Base-by-base conservation (phyloP, 495 filamentous ascomycete species). In the Beverwykella pulmonaria region DNA sequence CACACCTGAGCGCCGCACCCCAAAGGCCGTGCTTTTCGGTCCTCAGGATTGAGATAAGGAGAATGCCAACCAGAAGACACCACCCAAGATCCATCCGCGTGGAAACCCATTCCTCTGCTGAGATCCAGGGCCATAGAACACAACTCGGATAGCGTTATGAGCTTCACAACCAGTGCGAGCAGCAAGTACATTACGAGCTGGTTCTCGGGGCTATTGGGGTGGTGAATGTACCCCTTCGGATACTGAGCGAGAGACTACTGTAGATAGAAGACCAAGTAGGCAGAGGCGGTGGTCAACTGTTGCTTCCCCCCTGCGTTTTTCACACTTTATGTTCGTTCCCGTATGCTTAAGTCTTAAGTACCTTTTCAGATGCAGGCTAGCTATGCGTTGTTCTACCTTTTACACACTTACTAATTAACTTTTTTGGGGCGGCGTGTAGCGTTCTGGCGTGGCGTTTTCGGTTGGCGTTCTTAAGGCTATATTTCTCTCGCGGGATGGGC, bases 181-280 rank as follows among this genome's bases (percentile, higher is more conserved):
- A 50, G 48, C 14, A 63, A 60, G 54, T 59, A 69, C 19, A 46
- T 69, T 22, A 41, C 66, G 26, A 50, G 15, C 26, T 69, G 66
- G 66, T 69, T 69, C 30, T 69, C 66, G 7, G 66, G 66, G 20
- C 48, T 69, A 36, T 32, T 69, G 53, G 66, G 66, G 15, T 59
- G 66, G 9, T 69, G 58, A 57, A 23, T 17, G 25, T 27, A n/a
- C 25, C 2, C 8, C 7, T 27, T 4, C 20, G 39, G 8, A 2
- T n/a, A n/a, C 17, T 44, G n/a, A n/a, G n/a, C n/a, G n/a, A n/a
- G n/a, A n/a, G n/a, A n/a, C n/a, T n/a, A n/a, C n/a, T n/a, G n/a
- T 14, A n/a, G 15, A n/a, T 9, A n/a, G 15, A 12, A 9, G 39
- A 44, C 17, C 9, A n/a, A 44, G 17, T 32, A 26, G 26, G 4